Base-by-base conservation (phyloP, 768 basidiomycete genomes). In the Suillus spraguei region DNA sequence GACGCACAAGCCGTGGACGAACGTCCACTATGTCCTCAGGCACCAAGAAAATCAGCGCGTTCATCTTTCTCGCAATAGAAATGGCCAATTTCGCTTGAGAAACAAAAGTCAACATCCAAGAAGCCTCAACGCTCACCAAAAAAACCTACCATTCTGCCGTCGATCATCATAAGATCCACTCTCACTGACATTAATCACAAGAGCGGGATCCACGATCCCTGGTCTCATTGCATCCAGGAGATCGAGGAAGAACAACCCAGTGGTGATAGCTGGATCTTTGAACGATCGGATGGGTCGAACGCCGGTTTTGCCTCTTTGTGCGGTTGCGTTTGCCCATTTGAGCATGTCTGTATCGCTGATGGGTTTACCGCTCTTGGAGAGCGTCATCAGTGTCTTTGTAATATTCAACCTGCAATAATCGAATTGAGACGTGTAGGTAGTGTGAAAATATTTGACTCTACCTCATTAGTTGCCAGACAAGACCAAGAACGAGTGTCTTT, bases 401-500 rank as follows among this genome's bases (percentile, higher is more conserved):
- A 99, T 97, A 74, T 88, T 96, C 81, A 96, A 77, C 66, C 91
- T 92, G 64, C 8, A 44, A 39, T 11, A 35, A 58, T 32, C 33
- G 22, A 20, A 14, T 17, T 32, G 22, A 11, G 24, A 22, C 9
- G 17, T 49, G 50, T 44, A 59, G n/a, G 24, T 24, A 39, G 24
- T 13, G 16, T 14, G 60, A 36, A 32, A n/a, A 28, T 28, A n/a
- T 28, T 28, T 28, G 5, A 63, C 32, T 28, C 33, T 55, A 92
- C 91, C 93, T 81, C 96, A 98, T 98, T 60, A 97, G 81, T 72
- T 99, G 97, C 97, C 97, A 99, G 0, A 98, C 95, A 41, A 98
- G 85, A 36, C 97, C 97, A 35, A 99, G 86, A 7, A 98, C 95
- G 61, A 99, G 81, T 4, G 96, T 99, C 78, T 89, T 91, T 59